A percentile compares a stretch with the other conserved stretches of the same genome.
These are phyloP conservation scores for Coniella lustricola DNA, from an alignment of 2,329 filamentous ascomycete species.

Conservation along the genomic window DNA sequence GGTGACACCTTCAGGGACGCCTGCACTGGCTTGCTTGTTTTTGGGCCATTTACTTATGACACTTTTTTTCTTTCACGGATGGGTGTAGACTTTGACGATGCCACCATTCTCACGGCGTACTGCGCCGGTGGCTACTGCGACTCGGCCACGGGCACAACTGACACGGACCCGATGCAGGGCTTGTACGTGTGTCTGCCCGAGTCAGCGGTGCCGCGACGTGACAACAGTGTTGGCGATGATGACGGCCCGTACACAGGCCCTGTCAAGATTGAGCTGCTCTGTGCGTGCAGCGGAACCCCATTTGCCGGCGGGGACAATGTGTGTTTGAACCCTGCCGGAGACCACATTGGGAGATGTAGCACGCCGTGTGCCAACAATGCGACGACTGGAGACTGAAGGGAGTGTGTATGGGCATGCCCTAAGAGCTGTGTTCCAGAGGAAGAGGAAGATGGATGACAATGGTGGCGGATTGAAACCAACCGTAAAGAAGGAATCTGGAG, in stretches of 20 bases:
- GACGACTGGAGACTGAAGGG: too few species aligned
- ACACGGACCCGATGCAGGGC: constrained; percentile 12
- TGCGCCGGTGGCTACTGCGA: constrained; percentile 12
- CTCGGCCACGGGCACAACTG: constrained; percentile 8
- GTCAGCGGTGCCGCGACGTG: constrained; percentile 4
- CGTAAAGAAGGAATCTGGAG: too few species aligned
- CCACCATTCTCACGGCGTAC: constrained; percentile 15
- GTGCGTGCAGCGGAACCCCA: constrained; percentile 13
- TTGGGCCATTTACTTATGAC: too few species aligned
- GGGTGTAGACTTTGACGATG: constrained; percentile 13
- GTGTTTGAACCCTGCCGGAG: constrained; percentile 12
- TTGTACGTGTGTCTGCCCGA: constrained; percentile 13
- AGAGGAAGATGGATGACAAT: not conserved
- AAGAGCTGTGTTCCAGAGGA: too few species aligned
- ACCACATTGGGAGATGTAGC: constrained; percentile 15
- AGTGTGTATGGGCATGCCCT: too few species aligned
- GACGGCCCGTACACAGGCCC: constrained; percentile 13
- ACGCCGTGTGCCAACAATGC: constrained; percentile 7
- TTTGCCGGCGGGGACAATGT: constrained; percentile 9
- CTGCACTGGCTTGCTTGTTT: not conserved
- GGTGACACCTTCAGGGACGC: too few species aligned
- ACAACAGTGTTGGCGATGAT: constrained; percentile 3
- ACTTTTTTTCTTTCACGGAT: too few species aligned
- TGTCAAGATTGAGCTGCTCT: constrained; percentile 14
- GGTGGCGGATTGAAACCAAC: too few species aligned